Evolutionary conservation across 2,329 filamentous ascomycete species (phyloP), one percentile per base, ranked within the genome.

Genomic region (Podosphaera aphanis): DNA sequence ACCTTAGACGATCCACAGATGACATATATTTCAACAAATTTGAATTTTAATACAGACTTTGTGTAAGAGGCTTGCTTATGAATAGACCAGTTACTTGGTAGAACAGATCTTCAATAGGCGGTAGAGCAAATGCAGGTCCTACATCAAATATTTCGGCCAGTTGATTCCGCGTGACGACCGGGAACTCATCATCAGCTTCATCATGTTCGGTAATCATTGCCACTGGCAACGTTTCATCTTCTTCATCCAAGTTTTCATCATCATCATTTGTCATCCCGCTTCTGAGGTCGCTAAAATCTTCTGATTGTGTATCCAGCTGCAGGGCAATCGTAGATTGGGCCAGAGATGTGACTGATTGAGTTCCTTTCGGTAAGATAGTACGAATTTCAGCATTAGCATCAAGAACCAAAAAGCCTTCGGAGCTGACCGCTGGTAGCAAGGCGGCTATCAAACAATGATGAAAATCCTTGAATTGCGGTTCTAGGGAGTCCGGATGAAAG

Each of bases 341-440:
- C 20, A 73, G 63, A 2, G 66, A 61, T 1, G 71, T 60, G 2
- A 68, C 63, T 2, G 65, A 64, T 25, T 71, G 66, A 47, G 73
- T 67, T 27, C 71, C 70, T 53, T 71, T 71, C 57, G 79, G 73
- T 33, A 67, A 65, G 31, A 76, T 57, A 23, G 70, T 71, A 63
- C 74, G 76, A 35, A 93, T 66, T 55, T 82, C 78, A 13, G 83
- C 83, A 0, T 73, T 68, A n/a, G 78, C 70, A 58, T 93, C 84
- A 5, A 93, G 62, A 8, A 79, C 64, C 35, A 90, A 64, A 59
- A 83, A 93, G 3, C 84, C 83, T 40, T 73, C 75, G 1, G 74
- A 72, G 18, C 68, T 68, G 11, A 70, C 65, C 18, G 73, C 69
- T 2, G 82, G 69, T 2, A 83, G 64, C 1, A 93, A 61, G 11